Evolutionary conservation across 2,329 filamentous ascomycete species (phyloP), one percentile per base, ranked within the genome.

Genomic region (Blastomyces gilchristii): DNA sequence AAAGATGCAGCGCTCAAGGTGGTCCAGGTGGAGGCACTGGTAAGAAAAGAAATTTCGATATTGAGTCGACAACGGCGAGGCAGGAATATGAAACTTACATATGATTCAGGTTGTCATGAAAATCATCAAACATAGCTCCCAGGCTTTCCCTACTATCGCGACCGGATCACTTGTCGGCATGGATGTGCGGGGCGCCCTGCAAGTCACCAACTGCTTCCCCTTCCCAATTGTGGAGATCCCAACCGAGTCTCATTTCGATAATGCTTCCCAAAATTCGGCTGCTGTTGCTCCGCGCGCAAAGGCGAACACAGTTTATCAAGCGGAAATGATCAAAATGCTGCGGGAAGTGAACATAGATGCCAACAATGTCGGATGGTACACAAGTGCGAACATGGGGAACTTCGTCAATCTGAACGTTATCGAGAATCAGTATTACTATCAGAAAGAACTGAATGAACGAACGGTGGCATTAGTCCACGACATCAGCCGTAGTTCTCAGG

Each of bases 281-380:
- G 89, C 91, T 39, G 89, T 91, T 16, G 94, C 94, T 57, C 94
- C 94, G 68, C 88, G 94, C 69, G 89, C 92, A 68, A 97, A 97
- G 82, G 85, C 89, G 72, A 97, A 96, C 77, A 83, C 87, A 28
- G 79, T 82, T 70, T 97, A 99, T 80, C 90, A 96, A 80, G 87
- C 86, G 68, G 94, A 99, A 78, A 97, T 97, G 93, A 93, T 99
- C 78, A 89, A 91, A 73, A 91, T 94, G 77, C 81, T 97, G 67
- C 89, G 93, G 76, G 94, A 97, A 79, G 94, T 99, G 73, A 99
- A 97, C 77, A 90, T 97, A 65, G 94, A 99, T 76, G 94, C 94
- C 68, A 96, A 97, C 82, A 95, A 91, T 72, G 91, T 96, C 65
- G 94, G 94, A 72, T 99, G 92, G 92, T 99, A 99, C 81, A 97